Percentiles rank a stretch among this genome's conserved stretches.
Conservation (phyloP, 2,329 filamentous ascomycete genomes). For the Fusarium denticulatum region DNA sequence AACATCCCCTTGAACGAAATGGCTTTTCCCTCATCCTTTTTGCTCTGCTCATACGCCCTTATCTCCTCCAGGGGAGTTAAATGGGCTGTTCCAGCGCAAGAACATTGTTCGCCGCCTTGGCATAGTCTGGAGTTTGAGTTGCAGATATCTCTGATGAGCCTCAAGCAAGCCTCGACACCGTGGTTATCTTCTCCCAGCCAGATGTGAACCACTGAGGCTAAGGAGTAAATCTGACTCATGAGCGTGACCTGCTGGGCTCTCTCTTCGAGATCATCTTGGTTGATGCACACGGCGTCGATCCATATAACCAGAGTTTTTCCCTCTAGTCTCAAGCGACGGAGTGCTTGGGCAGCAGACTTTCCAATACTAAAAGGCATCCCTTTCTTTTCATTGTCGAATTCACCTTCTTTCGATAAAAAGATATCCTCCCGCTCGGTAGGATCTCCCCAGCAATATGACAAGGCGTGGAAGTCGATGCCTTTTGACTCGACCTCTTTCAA, state of each 20-base stretch:
- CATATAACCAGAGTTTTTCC: not conserved
- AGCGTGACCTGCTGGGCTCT: constrained; percentile 29
- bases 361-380: constrained; percentile 10
- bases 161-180: constrained; percentile 1
- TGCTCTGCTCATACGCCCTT: not conserved
- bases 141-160: constrained; percentile 23
- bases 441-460: constrained; percentile 35
- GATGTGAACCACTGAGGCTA: constrained; percentile 2
- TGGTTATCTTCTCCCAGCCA: constrained; percentile 27
- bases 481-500: not conserved
- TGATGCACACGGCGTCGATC: constrained; percentile 39
- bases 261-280: constrained; percentile 31
- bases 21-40: not conserved
- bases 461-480: not conserved
- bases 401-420: not conserved
- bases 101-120: not conserved
- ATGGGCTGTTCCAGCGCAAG: constrained; percentile 15
- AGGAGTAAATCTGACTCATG: constrained; percentile 30
- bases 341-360: constrained; percentile 5
- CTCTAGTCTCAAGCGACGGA: not conserved
- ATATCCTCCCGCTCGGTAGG: constrained; percentile 6
- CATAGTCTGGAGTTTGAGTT: constrained; percentile 16
- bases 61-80: not conserved
- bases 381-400: fast-evolving
- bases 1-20: constrained; percentile 19